phyloP scores from a whole-genome alignment of 2,329 filamentous ascomycete species.

The Fusarium mundagurra region DNA sequence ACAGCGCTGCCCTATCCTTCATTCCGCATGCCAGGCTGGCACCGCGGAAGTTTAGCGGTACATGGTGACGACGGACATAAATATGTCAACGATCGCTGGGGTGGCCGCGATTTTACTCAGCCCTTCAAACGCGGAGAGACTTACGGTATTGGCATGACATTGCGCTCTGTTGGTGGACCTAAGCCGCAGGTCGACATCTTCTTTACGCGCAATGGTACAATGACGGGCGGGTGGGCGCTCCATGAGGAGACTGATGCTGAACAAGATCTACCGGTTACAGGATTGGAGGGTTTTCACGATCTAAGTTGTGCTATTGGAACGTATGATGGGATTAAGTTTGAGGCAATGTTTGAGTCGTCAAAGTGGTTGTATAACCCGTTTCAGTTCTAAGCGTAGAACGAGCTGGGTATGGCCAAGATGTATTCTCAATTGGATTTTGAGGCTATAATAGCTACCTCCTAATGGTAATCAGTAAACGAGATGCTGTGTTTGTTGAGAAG shows the following conservation, averaged over 20 bases:
- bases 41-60: constrained; percentile 77
- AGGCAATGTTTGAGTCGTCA: constrained; percentile 69
- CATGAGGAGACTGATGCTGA: constrained; percentile 77
- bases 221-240: constrained; percentile 73
- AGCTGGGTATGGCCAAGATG: neutral
- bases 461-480: neutral
- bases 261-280: constrained; percentile 69
- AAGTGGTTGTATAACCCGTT: constrained; percentile 64
- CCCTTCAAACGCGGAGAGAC: constrained; percentile 73
- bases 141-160: constrained; percentile 77
- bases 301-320: constrained; percentile 76
- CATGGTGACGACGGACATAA: constrained; percentile 82
- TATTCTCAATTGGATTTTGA: neutral
- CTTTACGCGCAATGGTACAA: constrained; percentile 73
- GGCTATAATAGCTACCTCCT: neutral
- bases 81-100: constrained; percentile 80
- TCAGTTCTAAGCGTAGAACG: constrained; percentile 14
- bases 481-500: no score
- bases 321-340: constrained; percentile 74
- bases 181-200: constrained; percentile 59
- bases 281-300: constrained; percentile 77
- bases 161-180: constrained; percentile 51
- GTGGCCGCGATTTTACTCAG: constrained; percentile 73
- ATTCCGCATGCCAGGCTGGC: constrained; percentile 84
- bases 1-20: constrained; percentile 78